Evolutionary conservation across 2,329 filamentous ascomycete species (phyloP), one percentile per base, ranked within the genome.

Genomic region (Penicillium sp.): DNA sequence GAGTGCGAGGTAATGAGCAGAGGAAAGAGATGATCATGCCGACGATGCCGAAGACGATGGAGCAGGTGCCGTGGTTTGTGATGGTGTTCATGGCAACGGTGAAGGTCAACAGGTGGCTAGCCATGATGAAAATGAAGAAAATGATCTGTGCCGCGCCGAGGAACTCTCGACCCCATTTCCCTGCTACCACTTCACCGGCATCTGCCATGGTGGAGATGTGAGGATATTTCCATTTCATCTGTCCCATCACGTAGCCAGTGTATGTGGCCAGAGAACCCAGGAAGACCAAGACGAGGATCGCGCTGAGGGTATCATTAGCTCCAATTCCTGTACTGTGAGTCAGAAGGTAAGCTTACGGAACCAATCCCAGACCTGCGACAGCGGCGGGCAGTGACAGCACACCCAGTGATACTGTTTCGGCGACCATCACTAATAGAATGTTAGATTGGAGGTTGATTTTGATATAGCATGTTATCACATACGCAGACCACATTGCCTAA

Each of bases 41-140:
- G 2, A 85, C 75, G n/a, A 85, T 75, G 4, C 80, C 82, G 74
- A 85, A 89, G 1, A 85, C 76, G 55, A 89, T 83, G 4, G 85
- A 85, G 71, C 86, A 89, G 0, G 81, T 79, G 0, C 79, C 82
- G 59, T 87, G 80, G 4, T 82, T 71, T 5, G 85, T 85, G 50
- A 90, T 77, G 49, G 80, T 84, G 63, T 85, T 85, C 72, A 89
- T 82, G 62, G 87, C 87, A 64, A 89, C 86, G 32, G 81, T 82
- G 61, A 89, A 89, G 0, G 86, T 89, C 59, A 90, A 75, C 50
- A 88, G 78, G 72, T 91, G 89, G n/a, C 86, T 88, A 34, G 82
- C 85, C 72, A 88, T 85, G 63, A 89, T 81, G 73, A 90, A 89
- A 53, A 87, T 74, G 38, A 90, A 76, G 71, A 89, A 84, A 18